Evolutionary conservation across 345 rosid genomes (phyloP).

Genomic region (Euphorbia pulcherrima): DNA sequence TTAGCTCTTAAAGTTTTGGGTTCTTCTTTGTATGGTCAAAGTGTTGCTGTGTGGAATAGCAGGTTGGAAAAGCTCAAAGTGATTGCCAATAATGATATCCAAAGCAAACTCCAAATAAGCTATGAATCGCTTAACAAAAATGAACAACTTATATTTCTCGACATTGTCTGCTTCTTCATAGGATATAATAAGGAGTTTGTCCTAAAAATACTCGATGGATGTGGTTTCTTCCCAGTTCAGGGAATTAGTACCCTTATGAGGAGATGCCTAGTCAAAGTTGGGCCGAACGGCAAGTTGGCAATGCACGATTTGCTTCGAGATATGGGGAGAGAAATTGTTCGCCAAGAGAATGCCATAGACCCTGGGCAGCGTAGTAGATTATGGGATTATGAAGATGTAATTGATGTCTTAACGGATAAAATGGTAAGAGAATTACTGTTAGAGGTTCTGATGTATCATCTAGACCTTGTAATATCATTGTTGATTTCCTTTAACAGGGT

Average conservation of each 20-base stretch:
- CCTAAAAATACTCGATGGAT: slow-evolving; percentile 17
- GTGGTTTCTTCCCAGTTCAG: slow-evolving; percentile 8
- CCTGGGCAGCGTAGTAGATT: slow-evolving; percentile 25
- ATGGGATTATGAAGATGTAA: slow-evolving; percentile 23
- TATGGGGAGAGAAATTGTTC: slow-evolving; percentile 29
- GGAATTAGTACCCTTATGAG: slow-evolving; percentile 10
- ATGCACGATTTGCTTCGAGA: slow-evolving; percentile 27
- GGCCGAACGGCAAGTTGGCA: background rate
- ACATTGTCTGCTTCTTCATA: slow-evolving; percentile 28
- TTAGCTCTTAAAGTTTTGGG: slow-evolving; percentile 21
- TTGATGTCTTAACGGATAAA: slow-evolving; percentile 5
- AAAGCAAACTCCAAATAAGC: slow-evolving; percentile 15
- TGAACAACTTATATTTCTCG: slow-evolving; percentile 23
- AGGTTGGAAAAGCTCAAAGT: slow-evolving; percentile 16
- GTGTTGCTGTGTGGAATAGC: slow-evolving; percentile 14
- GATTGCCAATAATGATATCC: slow-evolving; percentile 8
- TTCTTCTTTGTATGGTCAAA: slow-evolving; percentile 11
- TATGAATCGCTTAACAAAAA: slow-evolving; percentile 19
- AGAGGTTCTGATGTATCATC: too few relatives aligned
- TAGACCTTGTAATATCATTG: too few relatives aligned
- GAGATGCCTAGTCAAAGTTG: slow-evolving; percentile 13
- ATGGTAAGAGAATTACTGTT: slow-evolving; percentile 19
- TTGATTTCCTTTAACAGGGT: too few relatives aligned
- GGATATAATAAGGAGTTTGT: slow-evolving; percentile 5
- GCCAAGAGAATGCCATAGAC: background rate